Evolutionary conservation across 2,329 filamentous ascomycete species (phyloP).

Genomic region (Ceratocystis alfenasii): DNA sequence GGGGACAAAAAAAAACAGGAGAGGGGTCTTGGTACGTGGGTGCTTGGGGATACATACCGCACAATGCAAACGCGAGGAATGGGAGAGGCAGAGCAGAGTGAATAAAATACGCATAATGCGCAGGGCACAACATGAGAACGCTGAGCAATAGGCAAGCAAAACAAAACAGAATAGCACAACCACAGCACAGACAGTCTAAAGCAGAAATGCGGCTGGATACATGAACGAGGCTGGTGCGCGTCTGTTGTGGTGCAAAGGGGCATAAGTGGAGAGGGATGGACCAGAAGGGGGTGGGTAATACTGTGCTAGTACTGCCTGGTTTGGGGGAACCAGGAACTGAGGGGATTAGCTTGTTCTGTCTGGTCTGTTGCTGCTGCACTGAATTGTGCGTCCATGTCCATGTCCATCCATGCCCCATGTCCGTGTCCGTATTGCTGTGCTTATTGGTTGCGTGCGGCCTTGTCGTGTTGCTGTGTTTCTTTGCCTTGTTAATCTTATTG

Average conservation of each 20-base stretch:
- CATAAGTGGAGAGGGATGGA: background rate
- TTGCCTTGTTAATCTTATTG: background rate
- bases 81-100: background rate
- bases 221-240: conserved; percentile 10
- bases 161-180: background rate
- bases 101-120: background rate
- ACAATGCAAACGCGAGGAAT: background rate
- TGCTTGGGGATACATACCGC: background rate
- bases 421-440: background rate
- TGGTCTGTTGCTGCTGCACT: no score
- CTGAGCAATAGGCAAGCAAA: background rate
- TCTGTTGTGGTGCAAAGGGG: conserved; percentile 1
- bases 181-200: background rate
- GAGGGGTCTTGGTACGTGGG: background rate
- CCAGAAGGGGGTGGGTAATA: background rate
- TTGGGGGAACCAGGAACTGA: no score
- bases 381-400: no score
- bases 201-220: conserved; percentile 4
- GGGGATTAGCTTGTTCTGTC: no score
- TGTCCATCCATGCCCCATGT: background rate
- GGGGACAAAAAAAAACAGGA: background rate
- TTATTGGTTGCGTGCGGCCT: background rate
- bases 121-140: no score
- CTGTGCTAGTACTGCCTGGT: background rate
- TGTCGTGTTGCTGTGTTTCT: background rate